Evolutionary conservation across 257 asterid species (phyloP), one percentile per base, ranked within the genome.

Genomic region (Solanum paucissectum): DNA sequence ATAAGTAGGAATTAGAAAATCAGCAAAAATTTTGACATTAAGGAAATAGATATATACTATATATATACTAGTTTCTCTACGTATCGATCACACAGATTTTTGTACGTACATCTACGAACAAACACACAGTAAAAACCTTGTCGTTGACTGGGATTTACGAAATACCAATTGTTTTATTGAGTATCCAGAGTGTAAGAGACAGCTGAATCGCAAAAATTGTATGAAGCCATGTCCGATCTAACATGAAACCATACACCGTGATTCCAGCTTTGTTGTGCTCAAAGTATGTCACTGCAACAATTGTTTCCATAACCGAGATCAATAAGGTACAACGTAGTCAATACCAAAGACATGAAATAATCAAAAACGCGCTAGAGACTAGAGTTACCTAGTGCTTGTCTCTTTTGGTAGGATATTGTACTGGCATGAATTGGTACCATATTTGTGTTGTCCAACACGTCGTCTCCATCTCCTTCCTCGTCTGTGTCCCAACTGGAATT

Each of bases 191-290:
- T 5, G 95, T 95, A 85, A 97, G 95, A 1, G 99, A 92, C 36
- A 97, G 91, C 73, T 97, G 95, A 82, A 97, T 93, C 7, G 94
- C 98, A 29, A 93, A 86, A 69, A 97, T 93, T 0, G 97, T 93
- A 25, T 94, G 99, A 7, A 97, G 93, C 95, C 93, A 92, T 6
- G 96, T 89, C 87, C 99, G 86, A 73, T 97, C 99, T 91, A 97
- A 93, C 97, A 95, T 94, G 64, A 97, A 97, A 36, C 99, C 99
- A 49, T 93, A 97, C 82, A 97, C 96, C 1, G 99, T 97, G 40
- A 97, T 95, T 83, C 99, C 99, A 66, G 98, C 98, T 90, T 89
- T 90, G 92, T 97, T 95, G 91, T 97, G 95, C 93, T 94, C 96
- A 37, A 97, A 95, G 89, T 97, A 97, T 29, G 97, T 92, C 90